Base-by-base conservation (phyloP, 2,329 filamentous ascomycete species). In the Diaporthe citrichinensis region DNA sequence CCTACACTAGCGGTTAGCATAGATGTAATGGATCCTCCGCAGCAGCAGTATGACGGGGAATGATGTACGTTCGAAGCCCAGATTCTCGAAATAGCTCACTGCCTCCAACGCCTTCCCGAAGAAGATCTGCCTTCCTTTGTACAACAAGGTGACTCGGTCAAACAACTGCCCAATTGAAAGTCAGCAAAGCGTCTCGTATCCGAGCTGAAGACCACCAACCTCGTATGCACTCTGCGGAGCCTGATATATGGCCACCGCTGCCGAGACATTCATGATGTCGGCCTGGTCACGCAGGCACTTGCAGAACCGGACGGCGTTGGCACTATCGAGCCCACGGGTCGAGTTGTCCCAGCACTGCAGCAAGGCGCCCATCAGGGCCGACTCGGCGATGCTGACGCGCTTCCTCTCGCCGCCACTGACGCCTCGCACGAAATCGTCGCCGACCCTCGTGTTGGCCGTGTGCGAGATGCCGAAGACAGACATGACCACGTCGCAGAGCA, bases 331-430 rank as follows among this genome's bases (percentile, higher is more conserved):
- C 4, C 59, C 69, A 6, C 69, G 34, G 25, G 69, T 72, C 28
- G 31, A 25, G 25, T 72, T 72, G 28, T 72, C 53, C 53, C 69
- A 72, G 49, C 49, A 55, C 55, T 58, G 49, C 10, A 72, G 12
- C 31, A 34, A 10, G 31, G 53, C 69, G 8, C 49, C 25, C 28
- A 31, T 41, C 34, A 72, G 7, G 12, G 25, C 23, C 49, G 39
- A n/a, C 39, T 72, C 69, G 28, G 69, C 53, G 10, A 72, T 72
- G 69, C 69, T 61, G 46, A 73, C 72, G 31, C 72, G 72, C 59
- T 68, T 73, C 39, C 72, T 31, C 58, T 73, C 72, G 25, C 72
- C 72, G 0, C 72, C 72, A 12, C 58, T 55, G 34, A 73, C 72
- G 10, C 72, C 72, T 6, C 59, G 44, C 20, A 73, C 59, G 28